Evolutionary conservation across 352 stramenopile species (phyloP), one percentile per base, ranked within the genome.

Genomic region (Lagenidium giganteum): DNA sequence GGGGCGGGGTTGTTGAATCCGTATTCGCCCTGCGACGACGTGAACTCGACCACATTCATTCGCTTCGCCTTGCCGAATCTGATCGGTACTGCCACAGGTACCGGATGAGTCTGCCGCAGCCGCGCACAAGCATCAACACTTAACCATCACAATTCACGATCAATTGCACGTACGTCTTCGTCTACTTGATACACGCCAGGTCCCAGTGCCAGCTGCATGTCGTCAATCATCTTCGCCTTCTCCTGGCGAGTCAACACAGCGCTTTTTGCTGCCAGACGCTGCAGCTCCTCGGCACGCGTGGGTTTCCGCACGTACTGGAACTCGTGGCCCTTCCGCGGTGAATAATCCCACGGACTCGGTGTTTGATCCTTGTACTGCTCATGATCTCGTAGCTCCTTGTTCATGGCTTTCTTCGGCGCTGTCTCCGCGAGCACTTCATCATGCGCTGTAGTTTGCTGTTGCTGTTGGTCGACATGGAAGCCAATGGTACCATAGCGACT

Each of bases 151-250:
- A n/a, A n/a, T n/a, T n/a, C n/a, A n/a, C n/a, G n/a, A n/a, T n/a
- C n/a, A n/a, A 29, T 39, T 43, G 13, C 17, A 46, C 43, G 38
- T 63, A 74, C 66, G n/a, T 75, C 63, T 36, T 60, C 62, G 31
- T 67, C 63, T 28, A 78, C 56, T 21, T 82, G 58, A 36, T 86
- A 86, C 39, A 53, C 70, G 6, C 73, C 73, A 14, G 70, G 67
- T 4, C 73, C 73, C 4, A 86, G 56, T 12, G 53, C 52, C 5
- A 83, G 42, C 14, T 45, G 54, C 33, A 54, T 29, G 16, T 53
- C 37, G 14, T 57, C 47, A 0, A 35, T 21, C 1, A 36, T 36
- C 35, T 37, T 57, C 5, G 35, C 33, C 3, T 31, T 42, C 27
- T 14, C 14, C 9, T 9, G 28, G 14, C 14, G 9, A 32, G n/a